Base-by-base conservation (phyloP, 768 basidiomycete species). In the Russula olivacea region DNA sequence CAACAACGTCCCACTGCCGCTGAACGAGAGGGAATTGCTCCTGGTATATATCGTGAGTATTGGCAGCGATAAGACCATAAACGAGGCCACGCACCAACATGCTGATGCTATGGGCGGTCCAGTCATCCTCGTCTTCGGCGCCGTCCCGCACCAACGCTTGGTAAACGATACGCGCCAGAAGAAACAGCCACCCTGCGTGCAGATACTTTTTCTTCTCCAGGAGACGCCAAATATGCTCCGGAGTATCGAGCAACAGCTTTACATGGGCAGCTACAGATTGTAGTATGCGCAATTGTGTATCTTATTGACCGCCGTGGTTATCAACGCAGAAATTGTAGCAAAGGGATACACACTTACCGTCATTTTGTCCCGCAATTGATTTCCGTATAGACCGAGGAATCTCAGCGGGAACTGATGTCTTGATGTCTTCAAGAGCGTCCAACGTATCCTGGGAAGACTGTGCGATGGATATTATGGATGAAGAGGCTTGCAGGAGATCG, bases 1-100 rank as follows among this genome's bases (percentile, higher is more conserved):
- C 83, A 9, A 98, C 84, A 1, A 84, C 80, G 61, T 96, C 95
- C 95, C 94, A 98, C 74, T 98, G 95, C 40, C 92, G 86, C 67
- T 93, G 89, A 3, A 93, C 83, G 5, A 98, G 77, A 30, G 94
- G 92, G 67, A 95, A 88, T 74, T 94, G 91, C 52, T 84, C 83
- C 93, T 94, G 69, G 52, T 11, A 6, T 19, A 48, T 3, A 34
- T 15, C 34, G 50, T 23, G 36, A 40, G 34, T 11, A 32, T 32
- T 38, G 34, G 36, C 32, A 21, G 17, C 12, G 12, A 15, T 56
- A 23, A 53, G 5, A 52, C 2, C 50, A 25, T 25, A 43, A 64
- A 21, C 21, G 23, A 36, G 21, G 19, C 19, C 11, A 75, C 82
- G 54, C 69, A 89, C 89, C 71, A 79, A 58, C 21, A 90, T 80